phyloP scores from a whole-genome alignment of 2,329 filamentous ascomycete genomes.

The Fusarium mundagurra region DNA sequence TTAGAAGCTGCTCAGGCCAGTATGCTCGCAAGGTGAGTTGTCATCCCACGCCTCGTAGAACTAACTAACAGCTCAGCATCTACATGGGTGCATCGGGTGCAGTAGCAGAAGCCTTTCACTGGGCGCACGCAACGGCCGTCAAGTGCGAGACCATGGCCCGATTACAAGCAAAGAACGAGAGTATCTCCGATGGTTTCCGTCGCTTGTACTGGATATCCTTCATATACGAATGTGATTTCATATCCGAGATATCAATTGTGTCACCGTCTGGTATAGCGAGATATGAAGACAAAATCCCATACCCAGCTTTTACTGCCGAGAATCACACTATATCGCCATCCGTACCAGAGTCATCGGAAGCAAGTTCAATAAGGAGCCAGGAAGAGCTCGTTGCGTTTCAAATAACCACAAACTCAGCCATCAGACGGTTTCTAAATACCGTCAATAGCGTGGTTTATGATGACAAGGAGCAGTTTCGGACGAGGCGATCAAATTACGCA shows the following conservation, averaged over 20 bases:
- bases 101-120: constrained; percentile 40
- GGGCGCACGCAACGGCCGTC: constrained; percentile 41
- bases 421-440: constrained; percentile 44
- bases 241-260: constrained; percentile 43
- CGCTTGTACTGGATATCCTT: constrained; percentile 45
- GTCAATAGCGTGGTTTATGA: constrained; percentile 46
- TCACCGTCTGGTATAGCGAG: constrained; percentile 44
- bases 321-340: background rate
- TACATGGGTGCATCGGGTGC: constrained; percentile 39
- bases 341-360: background rate
- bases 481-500: constrained; percentile 33
- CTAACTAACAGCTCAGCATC: constrained; percentile 18
- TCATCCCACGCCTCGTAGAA: no score
- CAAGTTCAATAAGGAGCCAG: background rate
- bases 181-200: constrained; percentile 35
- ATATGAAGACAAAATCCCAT: constrained; percentile 41
- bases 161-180: background rate
- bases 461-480: constrained; percentile 39
- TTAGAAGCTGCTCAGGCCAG: constrained; percentile 41
- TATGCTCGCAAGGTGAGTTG: constrained; percentile 42
- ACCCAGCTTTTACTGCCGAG: background rate
- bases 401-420: constrained; percentile 46
- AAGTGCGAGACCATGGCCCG: constrained; percentile 43
- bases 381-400: constrained; percentile 46
- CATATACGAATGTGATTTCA: constrained; percentile 46